Evolutionary conservation across 768 basidiomycete genomes (phyloP), one percentile per base, ranked within the genome.

Genomic region (Lactarius trivialis): DNA sequence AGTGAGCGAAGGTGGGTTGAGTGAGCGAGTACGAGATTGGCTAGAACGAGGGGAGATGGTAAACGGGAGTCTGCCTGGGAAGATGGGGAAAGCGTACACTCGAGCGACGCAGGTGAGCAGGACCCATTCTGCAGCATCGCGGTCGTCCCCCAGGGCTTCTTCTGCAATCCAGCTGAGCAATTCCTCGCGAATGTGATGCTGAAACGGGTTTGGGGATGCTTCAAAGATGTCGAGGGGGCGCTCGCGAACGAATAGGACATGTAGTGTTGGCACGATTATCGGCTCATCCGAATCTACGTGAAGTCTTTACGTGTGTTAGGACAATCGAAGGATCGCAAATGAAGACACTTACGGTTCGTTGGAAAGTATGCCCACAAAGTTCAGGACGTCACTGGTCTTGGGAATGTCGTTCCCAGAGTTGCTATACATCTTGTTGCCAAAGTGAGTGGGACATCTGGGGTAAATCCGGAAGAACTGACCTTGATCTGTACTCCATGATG

Each of bases 401-500:
- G 87, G 73, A 0, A 73, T 69, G 24, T 83, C 78, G 1, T 75
- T 69, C 21, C 71, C 66, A n/a, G 70, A 62, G 49, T 69, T 71
- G 55, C 84, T 82, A 65, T 91, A 90, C 43, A 90, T 74, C 87
- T 91, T 65, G 34, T 50, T 51, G 53, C 26, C 69, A 32, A 65
- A 26, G 45, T 65, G 67, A 60, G 49, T 17, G 33, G 30, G 28
- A 50, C 33, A 50, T 26, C 57, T 30, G 26, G 15, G 21, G 21
- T 21, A 28, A 39, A 48, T 34, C 19, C 8, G 32, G 58, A 26
- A 3, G 45, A 17, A 55, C 67, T 37, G 58, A 88, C 88, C 79
- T 91, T 91, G 67, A 88, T 75, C 72, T 88, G 86, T 5, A 82
- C 79, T 15, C 88, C 90, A n/a, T 89, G 69, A 68, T 91, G 88